These are phyloP conservation scores for Miscanthus lutarioriparius DNA, from an alignment of 176 grass and related monocot species.

Conservation along the genomic window DNA sequence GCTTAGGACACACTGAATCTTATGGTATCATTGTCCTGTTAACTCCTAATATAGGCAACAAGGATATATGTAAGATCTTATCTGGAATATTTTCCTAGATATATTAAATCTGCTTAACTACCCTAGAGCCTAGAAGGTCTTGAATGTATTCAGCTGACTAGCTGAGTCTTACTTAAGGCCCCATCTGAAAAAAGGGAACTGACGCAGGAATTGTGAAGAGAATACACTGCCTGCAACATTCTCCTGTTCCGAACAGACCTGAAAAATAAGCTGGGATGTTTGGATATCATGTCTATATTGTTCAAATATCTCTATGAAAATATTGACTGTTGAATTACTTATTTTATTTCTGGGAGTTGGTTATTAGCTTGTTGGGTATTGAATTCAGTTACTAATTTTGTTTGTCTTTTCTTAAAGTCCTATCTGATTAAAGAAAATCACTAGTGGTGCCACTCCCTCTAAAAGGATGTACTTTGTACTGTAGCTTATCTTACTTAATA, in stretches of 20 bases:
- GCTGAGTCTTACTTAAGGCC: not conserved
- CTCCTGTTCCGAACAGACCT: not conserved
- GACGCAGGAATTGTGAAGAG: not conserved
- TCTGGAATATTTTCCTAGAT: not conserved
- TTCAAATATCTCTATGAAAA: not conserved
- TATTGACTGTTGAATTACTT: not conserved
- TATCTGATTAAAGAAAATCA: not conserved
- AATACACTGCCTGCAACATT: not conserved
- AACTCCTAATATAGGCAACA: not conserved
- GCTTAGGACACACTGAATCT: not conserved
- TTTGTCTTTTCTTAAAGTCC: not conserved
- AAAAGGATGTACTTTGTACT: slow-evolving; percentile 20
- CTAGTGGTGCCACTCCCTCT: not conserved
- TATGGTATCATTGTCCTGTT: not conserved
- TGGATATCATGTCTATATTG: not conserved
- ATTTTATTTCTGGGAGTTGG: not conserved
- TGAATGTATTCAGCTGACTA: not conserved
- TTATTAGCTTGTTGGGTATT: not conserved
- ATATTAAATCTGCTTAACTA: not conserved
- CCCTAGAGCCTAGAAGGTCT: not conserved
- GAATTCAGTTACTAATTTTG: not conserved
- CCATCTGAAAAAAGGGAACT: not conserved
- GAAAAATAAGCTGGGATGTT: not conserved
- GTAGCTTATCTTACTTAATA: slow-evolving; percentile 16
- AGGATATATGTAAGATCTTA: not conserved